Evolutionary conservation across 1,139 yeast species (phyloP), one percentile per base, ranked within the genome.

Genomic region (Hyphopichia khmerensis): DNA sequence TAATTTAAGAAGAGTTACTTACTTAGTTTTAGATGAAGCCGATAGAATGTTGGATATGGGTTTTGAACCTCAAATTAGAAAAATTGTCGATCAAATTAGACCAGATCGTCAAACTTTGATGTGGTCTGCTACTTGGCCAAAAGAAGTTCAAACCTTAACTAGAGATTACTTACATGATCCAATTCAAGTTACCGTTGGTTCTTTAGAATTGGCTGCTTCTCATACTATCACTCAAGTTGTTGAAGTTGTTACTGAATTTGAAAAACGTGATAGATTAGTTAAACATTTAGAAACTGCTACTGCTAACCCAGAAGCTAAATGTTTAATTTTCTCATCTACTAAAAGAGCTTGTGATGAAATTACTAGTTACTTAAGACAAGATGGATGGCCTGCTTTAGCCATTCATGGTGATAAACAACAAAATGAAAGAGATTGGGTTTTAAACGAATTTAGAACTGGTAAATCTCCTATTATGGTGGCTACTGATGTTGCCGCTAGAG

Each of bases 91-190:
- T 60, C 96, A 88, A 76, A 89, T 89, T 63, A 84, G 96, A 73
- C 96, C 96, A 49, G 96, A 90, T 67, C 87, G 96, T 74, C 99
- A 93, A 77, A 93, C 99, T 48, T 80, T 93, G 63, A 88, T 93
- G 97, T 93, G 98, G 98, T 90, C 98, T 52, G 99, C 99, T 55
- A 93, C 99, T 43, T 93, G 99, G 99, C 99, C 99, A 61, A 90
- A 90, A 79, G 96, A 89, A 69, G 98, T 93, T 50, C 95, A 91
- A 77, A 77, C 82, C 55, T 79, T 93, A 63, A 95, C 98, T 52
- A 79, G 85, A 60, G 99, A 93, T 68, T 93, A 89, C 70, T 78
- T 91, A 66, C 72, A 80, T 49, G 96, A 93, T 64, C 95, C 93
- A 59, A 91, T 93, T 62, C 99, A 93, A 75, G 99, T 93, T 54